phyloP scores from a whole-genome alignment of 2,329 filamentous ascomycete genomes.

The Alternaria ethzedia region DNA sequence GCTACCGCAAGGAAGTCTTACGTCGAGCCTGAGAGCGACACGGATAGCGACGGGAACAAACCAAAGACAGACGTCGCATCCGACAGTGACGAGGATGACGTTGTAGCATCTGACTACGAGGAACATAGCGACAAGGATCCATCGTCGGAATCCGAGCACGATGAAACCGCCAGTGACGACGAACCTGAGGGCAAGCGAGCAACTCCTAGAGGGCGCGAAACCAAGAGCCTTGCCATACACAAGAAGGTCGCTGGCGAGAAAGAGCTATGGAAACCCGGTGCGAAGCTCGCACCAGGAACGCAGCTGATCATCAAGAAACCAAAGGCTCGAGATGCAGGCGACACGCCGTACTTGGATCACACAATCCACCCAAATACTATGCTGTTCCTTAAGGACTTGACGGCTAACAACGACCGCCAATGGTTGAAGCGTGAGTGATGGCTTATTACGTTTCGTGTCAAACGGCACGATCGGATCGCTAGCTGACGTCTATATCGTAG shows the following conservation, averaged over 20 bases:
- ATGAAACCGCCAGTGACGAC: constrained; percentile 38
- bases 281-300: constrained; percentile 64
- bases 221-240: constrained; percentile 27
- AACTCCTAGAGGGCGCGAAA: constrained; percentile 23
- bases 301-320: constrained; percentile 68
- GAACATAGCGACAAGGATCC: constrained; percentile 43
- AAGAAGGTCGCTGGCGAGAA: constrained; percentile 48
- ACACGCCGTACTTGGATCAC: constrained; percentile 63
- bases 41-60: constrained; percentile 22
- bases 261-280: constrained; percentile 64
- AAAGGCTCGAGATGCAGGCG: constrained; percentile 65
- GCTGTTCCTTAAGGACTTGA: constrained; percentile 65
- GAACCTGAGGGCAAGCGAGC: constrained; percentile 36
- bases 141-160: constrained; percentile 41
- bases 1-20: constrained; percentile 43
- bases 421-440: constrained; percentile 66
- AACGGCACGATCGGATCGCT: neutral
- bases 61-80: constrained; percentile 21
- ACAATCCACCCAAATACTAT: constrained; percentile 69
- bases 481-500: constrained; percentile 54
- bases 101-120: constrained; percentile 51
- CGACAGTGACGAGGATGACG: constrained; percentile 45
- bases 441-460: neutral
- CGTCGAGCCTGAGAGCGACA: constrained; percentile 40
- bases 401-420: constrained; percentile 65